phyloP scores from a whole-genome alignment of 495 filamentous ascomycete genomes.

The Hypoxylon perforatum region DNA sequence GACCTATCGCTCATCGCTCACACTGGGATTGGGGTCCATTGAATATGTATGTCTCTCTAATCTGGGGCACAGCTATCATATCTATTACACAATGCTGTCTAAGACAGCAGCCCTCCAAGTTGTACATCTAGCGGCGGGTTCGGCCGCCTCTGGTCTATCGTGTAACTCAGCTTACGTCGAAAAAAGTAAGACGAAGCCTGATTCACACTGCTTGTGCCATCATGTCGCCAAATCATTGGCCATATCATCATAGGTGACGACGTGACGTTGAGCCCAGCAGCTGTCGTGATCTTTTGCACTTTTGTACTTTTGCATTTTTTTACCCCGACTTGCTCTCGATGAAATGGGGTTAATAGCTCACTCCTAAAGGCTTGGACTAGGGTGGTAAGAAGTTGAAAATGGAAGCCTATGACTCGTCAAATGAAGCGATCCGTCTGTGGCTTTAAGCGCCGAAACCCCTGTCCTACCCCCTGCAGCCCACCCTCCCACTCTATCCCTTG shows the following conservation, averaged over 20 bases:
- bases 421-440: slow-evolving; percentile 40
- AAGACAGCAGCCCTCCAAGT: background rate
- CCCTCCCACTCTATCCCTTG: slow-evolving; percentile 37
- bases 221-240: slow-evolving; percentile 31
- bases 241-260: slow-evolving; percentile 15
- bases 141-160: slow-evolving; percentile 14
- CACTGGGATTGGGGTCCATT: background rate
- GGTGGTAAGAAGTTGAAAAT: slow-evolving; percentile 33
- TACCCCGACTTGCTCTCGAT: slow-evolving; percentile 29
- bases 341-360: slow-evolving; percentile 42
- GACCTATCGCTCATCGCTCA: background rate
- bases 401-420: slow-evolving; percentile 34
- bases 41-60: background rate
- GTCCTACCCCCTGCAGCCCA: slow-evolving; percentile 38
- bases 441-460: slow-evolving; percentile 43
- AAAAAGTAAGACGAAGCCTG: slow-evolving; percentile 14
- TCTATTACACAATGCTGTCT: slow-evolving; percentile 1
- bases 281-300: slow-evolving; percentile 33
- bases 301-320: slow-evolving; percentile 24
- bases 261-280: slow-evolving; percentile 27
- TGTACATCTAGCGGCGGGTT: slow-evolving; percentile 3
- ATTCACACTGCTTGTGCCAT: slow-evolving; percentile 18
- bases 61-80: background rate
- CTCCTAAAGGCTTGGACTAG: slow-evolving; percentile 23
- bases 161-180: slow-evolving; percentile 13